Percentiles rank a stretch among this genome's conserved stretches.
These are phyloP conservation scores for Carex sylvatica DNA, from an alignment of 202 grass and related monocot species.

Conservation along the genomic window DNA sequence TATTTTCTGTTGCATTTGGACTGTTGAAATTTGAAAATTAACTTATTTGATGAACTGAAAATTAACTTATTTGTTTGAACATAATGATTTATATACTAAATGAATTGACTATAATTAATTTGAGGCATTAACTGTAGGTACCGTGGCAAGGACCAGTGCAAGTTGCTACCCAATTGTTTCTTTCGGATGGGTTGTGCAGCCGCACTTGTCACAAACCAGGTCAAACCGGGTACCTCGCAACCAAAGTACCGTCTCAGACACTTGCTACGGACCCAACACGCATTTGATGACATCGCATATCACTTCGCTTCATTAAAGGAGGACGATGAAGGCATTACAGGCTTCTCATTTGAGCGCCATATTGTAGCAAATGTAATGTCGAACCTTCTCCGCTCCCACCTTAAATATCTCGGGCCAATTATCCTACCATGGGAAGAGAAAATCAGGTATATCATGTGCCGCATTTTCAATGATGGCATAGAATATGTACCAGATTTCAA, in stretches of 20 bases:
- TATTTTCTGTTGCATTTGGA: background rate
- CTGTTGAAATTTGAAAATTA: background rate
- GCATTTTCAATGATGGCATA: background rate
- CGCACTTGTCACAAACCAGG: constrained; percentile 28
- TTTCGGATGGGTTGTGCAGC: constrained; percentile 67
- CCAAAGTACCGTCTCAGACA: constrained; percentile 45
- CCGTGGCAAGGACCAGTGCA: constrained; percentile 42
- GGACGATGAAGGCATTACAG: constrained; percentile 60
- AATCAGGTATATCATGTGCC: constrained; percentile 21
- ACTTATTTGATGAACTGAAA: background rate
- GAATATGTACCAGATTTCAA: constrained; percentile 43
- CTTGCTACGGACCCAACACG: constrained; percentile 50
- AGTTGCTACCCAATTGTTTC: constrained; percentile 70
- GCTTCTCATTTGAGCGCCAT: constrained; percentile 56
- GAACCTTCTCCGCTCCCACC: constrained; percentile 50
- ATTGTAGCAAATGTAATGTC: constrained; percentile 30
- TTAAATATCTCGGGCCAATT: constrained; percentile 32
- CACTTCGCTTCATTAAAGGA: constrained; percentile 43
- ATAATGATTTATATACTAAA: background rate
- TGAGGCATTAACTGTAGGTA: constrained; percentile 29
- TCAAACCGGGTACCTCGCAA: background rate
- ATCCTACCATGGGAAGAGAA: constrained; percentile 67
- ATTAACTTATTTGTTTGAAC: background rate
- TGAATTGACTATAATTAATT: background rate
- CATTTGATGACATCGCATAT: constrained; percentile 49